Evolutionary conservation across 2,329 filamentous ascomycete species (phyloP).

Genomic region (Elsinoe perseae): DNA sequence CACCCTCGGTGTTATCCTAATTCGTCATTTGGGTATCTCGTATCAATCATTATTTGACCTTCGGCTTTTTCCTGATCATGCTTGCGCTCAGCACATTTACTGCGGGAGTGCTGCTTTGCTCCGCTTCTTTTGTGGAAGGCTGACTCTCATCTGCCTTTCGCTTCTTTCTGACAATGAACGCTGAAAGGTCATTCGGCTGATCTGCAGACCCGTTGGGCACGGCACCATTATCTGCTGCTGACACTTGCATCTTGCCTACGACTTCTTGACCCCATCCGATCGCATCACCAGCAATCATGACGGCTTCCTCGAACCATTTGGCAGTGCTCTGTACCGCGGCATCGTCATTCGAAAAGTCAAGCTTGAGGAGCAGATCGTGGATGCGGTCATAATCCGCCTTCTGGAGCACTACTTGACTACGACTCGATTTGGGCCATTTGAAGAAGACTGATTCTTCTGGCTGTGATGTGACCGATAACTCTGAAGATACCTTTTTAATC

Average conservation of each 20-base stretch:
- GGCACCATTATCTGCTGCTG: neutral
- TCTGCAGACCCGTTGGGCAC: neutral
- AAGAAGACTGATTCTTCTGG: conserved; percentile 55
- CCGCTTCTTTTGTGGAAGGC: neutral
- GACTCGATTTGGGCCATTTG: conserved; percentile 54
- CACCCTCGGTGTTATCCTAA: neutral
- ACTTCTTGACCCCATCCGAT: conserved; percentile 19
- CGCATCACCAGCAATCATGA: conserved; percentile 20
- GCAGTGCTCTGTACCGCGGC: conserved; percentile 57
- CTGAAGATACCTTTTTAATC: conserved; percentile 47
- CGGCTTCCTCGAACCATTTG: conserved; percentile 64
- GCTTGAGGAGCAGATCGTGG: conserved; percentile 60
- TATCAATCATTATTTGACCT: conserved; percentile 25
- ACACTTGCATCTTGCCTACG: conserved; percentile 9
- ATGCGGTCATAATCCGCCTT: conserved; percentile 59
- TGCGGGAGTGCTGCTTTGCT: conserved; percentile 15
- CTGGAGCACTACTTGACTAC: conserved; percentile 57
- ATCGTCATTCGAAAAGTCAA: conserved; percentile 62
- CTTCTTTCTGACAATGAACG: conserved; percentile 44
- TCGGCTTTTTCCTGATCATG: conserved; percentile 52
- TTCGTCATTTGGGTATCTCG: neutral
- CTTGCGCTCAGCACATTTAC: conserved; percentile 46
- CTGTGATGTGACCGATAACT: conserved; percentile 38
- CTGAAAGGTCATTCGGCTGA: conserved; percentile 26
- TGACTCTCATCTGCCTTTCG: conserved; percentile 33